Conservation (phyloP, 805 yeast genomes). For the Ogataea parapolymorpha region DNA sequence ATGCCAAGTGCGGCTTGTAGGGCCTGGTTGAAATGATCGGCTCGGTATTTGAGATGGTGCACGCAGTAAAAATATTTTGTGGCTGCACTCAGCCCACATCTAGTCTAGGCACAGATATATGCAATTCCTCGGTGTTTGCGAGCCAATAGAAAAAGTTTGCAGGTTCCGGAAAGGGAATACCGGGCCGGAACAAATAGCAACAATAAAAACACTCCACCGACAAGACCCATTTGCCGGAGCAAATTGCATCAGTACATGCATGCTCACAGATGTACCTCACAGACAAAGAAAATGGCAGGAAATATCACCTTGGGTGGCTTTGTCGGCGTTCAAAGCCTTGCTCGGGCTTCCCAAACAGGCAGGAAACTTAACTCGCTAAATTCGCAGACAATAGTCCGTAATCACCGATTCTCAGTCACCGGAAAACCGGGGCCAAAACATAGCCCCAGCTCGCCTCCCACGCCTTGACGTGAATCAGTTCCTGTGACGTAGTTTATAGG, state of each 20-base stretch:
- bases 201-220: no score
- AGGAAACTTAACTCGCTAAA: background rate
- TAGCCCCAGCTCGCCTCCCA: no score
- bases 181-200: no score
- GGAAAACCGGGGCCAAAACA: background rate
- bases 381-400: background rate
- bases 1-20: no score
- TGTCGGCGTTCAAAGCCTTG: background rate
- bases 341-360: constrained; percentile 1
- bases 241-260: no score
- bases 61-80: background rate
- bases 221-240: no score
- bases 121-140: background rate
- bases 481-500: no score
- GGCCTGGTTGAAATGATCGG: background rate
- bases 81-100: background rate
- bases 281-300: background rate
- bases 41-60: background rate
- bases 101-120: background rate
- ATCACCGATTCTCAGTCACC: background rate
- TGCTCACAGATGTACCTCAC: background rate
- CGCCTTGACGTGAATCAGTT: no score
- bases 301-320: background rate
- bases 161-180: no score
- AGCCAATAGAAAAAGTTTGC: background rate